These are phyloP conservation scores for Leptosphaerulina australis DNA, from an alignment of 2,329 filamentous ascomycete genomes.

Conservation along the genomic window DNA sequence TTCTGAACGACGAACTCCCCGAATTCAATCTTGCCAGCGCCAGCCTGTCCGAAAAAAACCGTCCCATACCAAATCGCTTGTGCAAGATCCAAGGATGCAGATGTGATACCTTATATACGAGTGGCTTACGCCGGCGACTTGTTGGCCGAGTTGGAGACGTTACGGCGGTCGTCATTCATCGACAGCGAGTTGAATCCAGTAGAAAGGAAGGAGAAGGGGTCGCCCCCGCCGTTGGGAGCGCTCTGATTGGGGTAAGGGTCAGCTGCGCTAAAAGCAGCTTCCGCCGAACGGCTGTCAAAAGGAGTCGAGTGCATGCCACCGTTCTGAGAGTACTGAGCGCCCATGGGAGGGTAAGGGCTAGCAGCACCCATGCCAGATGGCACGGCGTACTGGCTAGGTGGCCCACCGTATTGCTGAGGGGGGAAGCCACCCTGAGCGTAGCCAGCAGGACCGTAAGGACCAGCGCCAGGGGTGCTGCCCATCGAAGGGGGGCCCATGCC, in stretches of 20 bases:
- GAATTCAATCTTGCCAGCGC: conserved; percentile 45
- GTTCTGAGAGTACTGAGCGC: conserved; percentile 75
- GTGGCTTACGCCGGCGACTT: conserved; percentile 49
- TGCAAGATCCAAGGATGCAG: conserved; percentile 41
- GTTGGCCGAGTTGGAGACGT: conserved; percentile 48
- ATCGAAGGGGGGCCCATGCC: conserved; percentile 88
- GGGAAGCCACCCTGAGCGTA: conserved; percentile 69
- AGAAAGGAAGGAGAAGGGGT: conserved; percentile 81
- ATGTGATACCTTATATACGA: conserved; percentile 46
- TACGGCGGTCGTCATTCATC: conserved; percentile 65
- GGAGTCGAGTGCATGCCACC: conserved; percentile 81
- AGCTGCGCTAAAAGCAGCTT: conserved; percentile 91
- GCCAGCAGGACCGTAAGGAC: conserved; percentile 72
- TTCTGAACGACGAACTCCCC: conserved; percentile 47
- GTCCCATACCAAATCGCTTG: conserved; percentile 43
- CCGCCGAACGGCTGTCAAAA: conserved; percentile 91
- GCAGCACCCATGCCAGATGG: conserved; percentile 84
- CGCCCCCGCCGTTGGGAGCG: conserved; percentile 69
- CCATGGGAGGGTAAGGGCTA: conserved; percentile 77
- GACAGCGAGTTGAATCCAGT: conserved; percentile 73
- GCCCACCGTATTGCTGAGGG: conserved; percentile 82
- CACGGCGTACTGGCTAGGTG: conserved; percentile 85
- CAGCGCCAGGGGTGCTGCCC: conserved; percentile 71
- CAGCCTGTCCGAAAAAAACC: conserved; percentile 44
- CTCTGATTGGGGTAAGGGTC: conserved; percentile 81